Evolutionary conservation across 2,329 filamentous ascomycete genomes (phyloP).

Genomic region (Aspergillus quadricinctus): DNA sequence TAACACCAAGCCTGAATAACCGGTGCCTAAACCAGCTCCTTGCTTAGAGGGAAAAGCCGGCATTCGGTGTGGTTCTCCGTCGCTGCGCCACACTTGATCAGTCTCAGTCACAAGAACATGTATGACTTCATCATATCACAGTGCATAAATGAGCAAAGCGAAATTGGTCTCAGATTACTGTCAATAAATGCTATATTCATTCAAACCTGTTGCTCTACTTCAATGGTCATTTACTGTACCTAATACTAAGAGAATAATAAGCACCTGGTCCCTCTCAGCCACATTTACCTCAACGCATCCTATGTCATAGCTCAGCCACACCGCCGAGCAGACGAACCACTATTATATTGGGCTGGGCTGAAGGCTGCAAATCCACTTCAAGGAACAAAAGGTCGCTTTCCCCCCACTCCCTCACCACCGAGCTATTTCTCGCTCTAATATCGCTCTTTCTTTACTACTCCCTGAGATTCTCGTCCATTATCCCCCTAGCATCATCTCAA

Average conservation of each 20-base stretch:
- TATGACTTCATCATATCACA: not conserved
- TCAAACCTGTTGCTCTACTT: too few species aligned
- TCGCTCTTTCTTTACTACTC: not conserved
- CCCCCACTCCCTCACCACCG: slow-evolving; percentile 6
- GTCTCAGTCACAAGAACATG: not conserved
- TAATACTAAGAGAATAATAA: not conserved
- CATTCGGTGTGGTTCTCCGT: not conserved
- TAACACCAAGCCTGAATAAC: not conserved
- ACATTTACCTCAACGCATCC: slow-evolving; percentile 4
- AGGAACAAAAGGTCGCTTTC: slow-evolving; percentile 12
- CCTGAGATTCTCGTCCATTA: not conserved
- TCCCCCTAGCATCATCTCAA: not conserved
- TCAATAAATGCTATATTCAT: not conserved
- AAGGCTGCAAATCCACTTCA: not conserved
- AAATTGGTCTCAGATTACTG: not conserved
- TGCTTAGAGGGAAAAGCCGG: not conserved
- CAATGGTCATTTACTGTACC: not conserved
- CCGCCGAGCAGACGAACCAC: slow-evolving; percentile 12
- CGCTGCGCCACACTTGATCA: not conserved
- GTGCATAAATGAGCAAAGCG: not conserved
- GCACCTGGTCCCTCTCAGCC: slow-evolving; percentile 4
- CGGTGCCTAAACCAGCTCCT: not conserved
- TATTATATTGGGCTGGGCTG: slow-evolving; percentile 17
- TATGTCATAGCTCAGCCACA: slow-evolving; percentile 26
- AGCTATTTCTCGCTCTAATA: slow-evolving; percentile 3